Base-by-base conservation (phyloP, 106 monocot species). In the Dioscorea alata region DNA sequence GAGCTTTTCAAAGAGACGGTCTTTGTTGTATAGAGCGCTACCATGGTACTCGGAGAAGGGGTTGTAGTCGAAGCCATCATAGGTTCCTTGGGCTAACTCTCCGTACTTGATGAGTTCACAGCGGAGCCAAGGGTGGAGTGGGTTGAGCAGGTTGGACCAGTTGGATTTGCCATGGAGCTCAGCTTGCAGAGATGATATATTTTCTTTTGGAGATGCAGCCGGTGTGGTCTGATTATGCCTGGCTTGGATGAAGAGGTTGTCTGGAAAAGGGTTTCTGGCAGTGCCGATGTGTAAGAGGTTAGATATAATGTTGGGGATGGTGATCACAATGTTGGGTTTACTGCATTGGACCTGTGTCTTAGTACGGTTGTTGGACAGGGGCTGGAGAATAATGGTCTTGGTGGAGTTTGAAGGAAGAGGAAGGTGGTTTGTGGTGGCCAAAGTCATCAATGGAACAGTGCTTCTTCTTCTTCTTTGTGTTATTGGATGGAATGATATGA, bases 91-190 rank as follows among this genome's bases (percentile, higher is more conserved):
- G 0, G 88, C 48, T 33, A 93, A 60, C 72, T 88, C 92, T 49
- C 92, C 92, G 74, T 88, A 93, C 51, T 86, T 83, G 76, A 93
- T 7, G 70, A 93, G 53, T 71, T 88, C 85, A 23, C 72, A 72
- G 51, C 91, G 88, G 56, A 93, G 83, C 65, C 64, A 83, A 2
- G 78, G 88, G 69, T 93, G 85, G 52, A 93, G 83, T 28, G 92
- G 88, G 57, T 76, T 23, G n/a, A 88, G 86, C 42, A 88, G 76
- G 17, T n/a, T 31, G 17, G 77, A 73, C 88, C 88, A 92, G 65
- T 84, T 72, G 6, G n/a, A 65, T n/a, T 53, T 8, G 65, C 86
- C 84, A 49, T 87, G 84, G 78, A 84, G 48, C 70, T 81, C 60
- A 33, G n/a, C 10, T 51, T 33, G 60, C 31, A 82, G 18, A 58